A percentile compares a stretch with the other conserved stretches of the same genome.
These are phyloP conservation scores for Pleurotus tuoliensis DNA, from an alignment of 768 basidiomycete species.

Conservation along the genomic window DNA sequence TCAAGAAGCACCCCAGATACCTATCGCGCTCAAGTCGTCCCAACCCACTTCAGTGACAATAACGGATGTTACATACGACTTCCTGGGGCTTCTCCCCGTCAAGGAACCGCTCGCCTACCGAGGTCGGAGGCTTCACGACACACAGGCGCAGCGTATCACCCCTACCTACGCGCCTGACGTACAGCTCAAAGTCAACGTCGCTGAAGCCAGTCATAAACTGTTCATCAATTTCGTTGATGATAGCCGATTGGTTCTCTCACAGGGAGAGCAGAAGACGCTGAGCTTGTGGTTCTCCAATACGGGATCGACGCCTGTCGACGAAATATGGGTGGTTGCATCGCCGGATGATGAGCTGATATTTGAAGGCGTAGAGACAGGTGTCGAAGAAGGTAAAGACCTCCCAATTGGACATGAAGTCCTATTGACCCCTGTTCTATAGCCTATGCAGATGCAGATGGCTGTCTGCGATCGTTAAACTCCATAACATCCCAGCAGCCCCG, in stretches of 20 bases:
- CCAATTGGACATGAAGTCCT: not conserved
- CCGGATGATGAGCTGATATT: slow-evolving; percentile 64
- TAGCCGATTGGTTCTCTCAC: slow-evolving; percentile 45
- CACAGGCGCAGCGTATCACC: slow-evolving; percentile 61
- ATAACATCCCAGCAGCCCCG: slow-evolving; percentile 43
- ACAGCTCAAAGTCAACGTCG: slow-evolving; percentile 56
- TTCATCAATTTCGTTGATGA: slow-evolving; percentile 53
- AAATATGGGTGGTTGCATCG: slow-evolving; percentile 68
- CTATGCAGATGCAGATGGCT: slow-evolving; percentile 26
- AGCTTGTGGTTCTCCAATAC: slow-evolving; percentile 61
- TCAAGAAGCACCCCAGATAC: slow-evolving; percentile 39
- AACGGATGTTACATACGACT: slow-evolving; percentile 58
- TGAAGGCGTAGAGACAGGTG: slow-evolving; percentile 20
- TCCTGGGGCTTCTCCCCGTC: slow-evolving; percentile 68
- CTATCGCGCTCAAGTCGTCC: slow-evolving; percentile 55
- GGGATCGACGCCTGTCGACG: slow-evolving; percentile 55
- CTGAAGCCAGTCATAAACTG: slow-evolving; percentile 63
- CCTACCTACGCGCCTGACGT: slow-evolving; percentile 72
- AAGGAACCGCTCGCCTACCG: slow-evolving; percentile 63
- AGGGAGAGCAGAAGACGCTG: slow-evolving; percentile 65
- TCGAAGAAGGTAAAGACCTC: not conserved
- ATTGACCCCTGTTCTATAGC: not conserved
- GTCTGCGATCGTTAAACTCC: slow-evolving; percentile 48
- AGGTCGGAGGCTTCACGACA: slow-evolving; percentile 77
- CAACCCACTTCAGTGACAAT: slow-evolving; percentile 52